These are phyloP conservation scores for Sugiyamaella pinicola DNA, from an alignment of 1,139 yeast genomes.

Conservation along the genomic window DNA sequence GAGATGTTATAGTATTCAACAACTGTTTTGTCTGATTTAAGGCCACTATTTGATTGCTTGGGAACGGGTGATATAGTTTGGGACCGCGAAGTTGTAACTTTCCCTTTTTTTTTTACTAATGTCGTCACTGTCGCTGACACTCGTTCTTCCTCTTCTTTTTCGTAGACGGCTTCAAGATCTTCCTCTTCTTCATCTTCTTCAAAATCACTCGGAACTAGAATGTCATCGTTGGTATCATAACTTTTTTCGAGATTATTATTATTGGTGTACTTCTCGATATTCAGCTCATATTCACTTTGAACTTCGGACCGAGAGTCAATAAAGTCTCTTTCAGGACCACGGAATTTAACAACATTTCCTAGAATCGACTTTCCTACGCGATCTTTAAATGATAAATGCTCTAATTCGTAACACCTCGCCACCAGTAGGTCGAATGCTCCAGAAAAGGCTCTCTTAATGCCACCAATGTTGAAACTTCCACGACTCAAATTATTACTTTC, in stretches of 20 bases:
- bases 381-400: constrained; percentile 61
- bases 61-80: not conserved
- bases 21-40: not conserved
- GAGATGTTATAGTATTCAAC: constrained; percentile 13
- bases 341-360: constrained; percentile 77
- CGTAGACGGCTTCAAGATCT: not conserved
- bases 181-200: constrained; percentile 2
- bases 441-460: constrained; percentile 81
- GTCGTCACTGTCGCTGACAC: not conserved
- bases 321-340: constrained; percentile 77
- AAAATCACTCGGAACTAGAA: constrained; percentile 14
- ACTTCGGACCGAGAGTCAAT: constrained; percentile 60
- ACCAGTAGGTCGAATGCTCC: constrained; percentile 86
- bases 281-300: constrained; percentile 12
- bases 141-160: not conserved
- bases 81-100: too few species aligned
- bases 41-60: not conserved
- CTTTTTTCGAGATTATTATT: not conserved
- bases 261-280: constrained; percentile 7
- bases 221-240: not conserved
- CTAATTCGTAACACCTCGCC: constrained; percentile 44
- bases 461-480: constrained; percentile 80
- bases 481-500: constrained; percentile 78
- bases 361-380: constrained; percentile 74
- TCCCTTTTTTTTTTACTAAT: too few species aligned